Evolutionary conservation across 106 monocot species (phyloP).

Genomic region (Dactylorhiza incarnata): DNA sequence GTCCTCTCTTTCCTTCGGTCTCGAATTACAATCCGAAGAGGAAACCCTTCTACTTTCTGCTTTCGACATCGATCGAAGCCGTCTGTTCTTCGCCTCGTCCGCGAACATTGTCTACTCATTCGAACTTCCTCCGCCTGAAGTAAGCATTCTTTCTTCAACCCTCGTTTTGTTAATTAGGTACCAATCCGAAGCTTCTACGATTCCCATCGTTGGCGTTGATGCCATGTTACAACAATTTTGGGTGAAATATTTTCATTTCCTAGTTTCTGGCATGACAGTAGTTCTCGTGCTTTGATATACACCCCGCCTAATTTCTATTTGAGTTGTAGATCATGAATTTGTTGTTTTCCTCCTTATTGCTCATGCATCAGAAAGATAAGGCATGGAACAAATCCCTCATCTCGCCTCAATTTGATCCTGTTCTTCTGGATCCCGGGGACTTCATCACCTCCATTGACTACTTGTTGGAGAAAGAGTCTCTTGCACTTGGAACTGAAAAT

Average conservation of each 20-base stretch:
- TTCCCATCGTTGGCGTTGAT: not conserved
- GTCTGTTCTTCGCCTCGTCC: conserved; percentile 85
- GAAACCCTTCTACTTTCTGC: conserved; percentile 64
- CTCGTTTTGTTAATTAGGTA: not conserved
- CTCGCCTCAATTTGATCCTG: conserved; percentile 21
- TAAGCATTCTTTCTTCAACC: conserved; percentile 11
- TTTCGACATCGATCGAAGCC: conserved; percentile 71
- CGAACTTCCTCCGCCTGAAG: conserved; percentile 32
- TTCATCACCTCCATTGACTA: conserved; percentile 68
- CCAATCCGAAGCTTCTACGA: not conserved
- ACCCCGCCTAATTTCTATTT: not conserved
- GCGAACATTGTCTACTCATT: conserved; percentile 51
- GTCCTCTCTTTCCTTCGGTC: conserved; percentile 25
- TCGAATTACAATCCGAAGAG: conserved; percentile 44
- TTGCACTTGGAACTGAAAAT: conserved; percentile 56
- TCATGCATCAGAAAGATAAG: conserved; percentile 24
- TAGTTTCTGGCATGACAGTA: not conserved
- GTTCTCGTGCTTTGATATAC: not conserved
- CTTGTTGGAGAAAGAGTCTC: conserved; percentile 87
- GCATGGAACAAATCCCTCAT: conserved; percentile 30
- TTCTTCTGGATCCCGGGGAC: conserved; percentile 50
- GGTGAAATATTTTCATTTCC: not conserved
- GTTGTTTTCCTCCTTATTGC: not conserved
- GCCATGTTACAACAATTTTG: not conserved
- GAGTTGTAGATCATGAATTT: not conserved